A percentile compares a stretch with the other conserved stretches of the same genome.
phyloP scores from a whole-genome alignment of 345 rosid species.

The Eucalyptus guilfoylei region DNA sequence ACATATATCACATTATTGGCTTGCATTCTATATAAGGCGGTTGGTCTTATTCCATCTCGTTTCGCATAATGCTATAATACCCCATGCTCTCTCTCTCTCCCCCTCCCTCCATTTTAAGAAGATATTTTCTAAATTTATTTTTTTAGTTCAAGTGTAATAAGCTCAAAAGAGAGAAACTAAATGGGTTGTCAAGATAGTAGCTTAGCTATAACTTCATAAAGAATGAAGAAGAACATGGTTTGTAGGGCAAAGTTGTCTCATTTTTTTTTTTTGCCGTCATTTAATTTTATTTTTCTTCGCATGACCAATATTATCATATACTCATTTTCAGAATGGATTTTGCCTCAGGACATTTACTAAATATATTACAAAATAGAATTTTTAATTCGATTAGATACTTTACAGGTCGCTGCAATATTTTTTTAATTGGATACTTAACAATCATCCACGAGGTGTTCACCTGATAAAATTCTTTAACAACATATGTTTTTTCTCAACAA shows the following conservation, averaged over 20 bases:
- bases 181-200: not conserved
- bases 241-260: not conserved
- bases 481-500: not conserved
- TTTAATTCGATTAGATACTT: not conserved
- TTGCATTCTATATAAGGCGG: not conserved
- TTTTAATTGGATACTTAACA: not conserved
- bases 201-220: not conserved
- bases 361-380: not conserved
- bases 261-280: not conserved
- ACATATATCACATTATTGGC: not conserved
- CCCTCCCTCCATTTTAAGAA: not conserved
- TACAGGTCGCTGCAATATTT: not conserved
- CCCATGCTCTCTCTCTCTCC: not conserved
- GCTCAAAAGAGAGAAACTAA: not conserved
- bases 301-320: not conserved
- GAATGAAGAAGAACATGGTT: not conserved
- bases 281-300: not conserved
- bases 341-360: not conserved
- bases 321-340: not conserved
- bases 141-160: not conserved
- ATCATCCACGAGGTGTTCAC: not conserved
- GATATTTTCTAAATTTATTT: not conserved
- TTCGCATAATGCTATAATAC: not conserved
- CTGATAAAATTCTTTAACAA: not conserved
- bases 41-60: not conserved